Evolutionary conservation across 202 grass and related monocot genomes (phyloP).

Genomic region (Cymbopogon flexuosus): DNA sequence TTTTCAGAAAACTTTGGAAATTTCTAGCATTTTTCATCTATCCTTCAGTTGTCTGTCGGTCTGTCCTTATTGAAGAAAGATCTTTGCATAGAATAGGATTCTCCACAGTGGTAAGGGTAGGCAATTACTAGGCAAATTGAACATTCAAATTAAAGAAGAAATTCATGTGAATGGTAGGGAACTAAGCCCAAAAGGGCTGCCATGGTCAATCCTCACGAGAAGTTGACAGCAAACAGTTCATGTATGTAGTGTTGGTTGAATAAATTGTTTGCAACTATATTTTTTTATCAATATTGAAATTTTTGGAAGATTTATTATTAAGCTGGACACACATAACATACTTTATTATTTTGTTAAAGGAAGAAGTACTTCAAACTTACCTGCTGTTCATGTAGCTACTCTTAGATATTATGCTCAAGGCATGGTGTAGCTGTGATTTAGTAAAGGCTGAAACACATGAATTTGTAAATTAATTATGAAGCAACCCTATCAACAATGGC

Average conservation of each 20-base stretch:
- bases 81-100: constrained; percentile 2
- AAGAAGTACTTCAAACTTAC: background rate
- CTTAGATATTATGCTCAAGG: background rate
- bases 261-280: background rate
- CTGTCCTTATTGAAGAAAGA: background rate
- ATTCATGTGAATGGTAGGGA: background rate
- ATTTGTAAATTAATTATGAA: background rate
- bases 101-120: background rate
- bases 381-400: background rate
- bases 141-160: background rate
- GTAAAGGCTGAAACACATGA: background rate
- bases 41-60: background rate
- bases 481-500: background rate
- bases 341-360: background rate
- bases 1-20: background rate
- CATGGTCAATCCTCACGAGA: background rate
- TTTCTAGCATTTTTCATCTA: background rate
- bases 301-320: background rate
- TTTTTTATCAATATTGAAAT: background rate
- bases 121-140: background rate
- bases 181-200: background rate
- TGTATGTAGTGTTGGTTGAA: background rate
- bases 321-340: background rate
- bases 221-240: background rate
- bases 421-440: background rate